Evolutionary conservation across 768 basidiomycete genomes (phyloP).

Genomic region (Auricularia auricula-judae): DNA sequence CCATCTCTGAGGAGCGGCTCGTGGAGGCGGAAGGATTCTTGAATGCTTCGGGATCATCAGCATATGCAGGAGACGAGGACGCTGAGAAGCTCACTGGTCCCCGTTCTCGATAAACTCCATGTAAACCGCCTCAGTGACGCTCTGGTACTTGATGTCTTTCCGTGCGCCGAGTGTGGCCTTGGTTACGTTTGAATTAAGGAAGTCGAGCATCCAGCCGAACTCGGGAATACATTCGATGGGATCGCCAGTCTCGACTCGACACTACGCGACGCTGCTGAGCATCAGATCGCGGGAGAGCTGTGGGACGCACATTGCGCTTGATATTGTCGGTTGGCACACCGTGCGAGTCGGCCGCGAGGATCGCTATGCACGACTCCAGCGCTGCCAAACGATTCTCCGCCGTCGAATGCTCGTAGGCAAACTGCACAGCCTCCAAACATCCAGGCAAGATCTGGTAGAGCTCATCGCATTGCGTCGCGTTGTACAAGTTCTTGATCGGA

Average conservation of each 20-base stretch:
- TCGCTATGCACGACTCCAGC: slow-evolving; percentile 3
- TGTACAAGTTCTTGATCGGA: slow-evolving; percentile 17
- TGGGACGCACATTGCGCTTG: slow-evolving; percentile 1
- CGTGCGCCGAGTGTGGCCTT: slow-evolving; percentile 7
- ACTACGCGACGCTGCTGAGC: background rate
- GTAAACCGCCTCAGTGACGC: background rate
- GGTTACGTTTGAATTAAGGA: slow-evolving; percentile 1
- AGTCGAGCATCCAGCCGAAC: slow-evolving; percentile 12
- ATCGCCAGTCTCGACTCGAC: background rate
- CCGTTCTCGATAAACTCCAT: slow-evolving; percentile 1
- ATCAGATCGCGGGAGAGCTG: background rate
- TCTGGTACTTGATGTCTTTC: background rate
- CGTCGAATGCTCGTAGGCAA: slow-evolving; percentile 3
- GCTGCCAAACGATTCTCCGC: slow-evolving; percentile 6
- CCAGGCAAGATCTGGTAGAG: slow-evolving; percentile 15
- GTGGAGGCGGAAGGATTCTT: slow-evolving; percentile 14
- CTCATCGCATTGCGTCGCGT: slow-evolving; percentile 18
- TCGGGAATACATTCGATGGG: slow-evolving; percentile 12
- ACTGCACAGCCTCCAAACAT: slow-evolving; percentile 13
- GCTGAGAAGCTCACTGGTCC: background rate
- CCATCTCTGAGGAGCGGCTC: slow-evolving; percentile 17
- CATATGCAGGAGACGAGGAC: background rate
- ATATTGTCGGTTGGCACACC: slow-evolving; percentile 4
- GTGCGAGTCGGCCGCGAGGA: slow-evolving; percentile 11
- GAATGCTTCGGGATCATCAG: slow-evolving; percentile 5